Conservation (phyloP, 768 basidiomycete genomes). For the Suillus fuscotomentosus region DNA sequence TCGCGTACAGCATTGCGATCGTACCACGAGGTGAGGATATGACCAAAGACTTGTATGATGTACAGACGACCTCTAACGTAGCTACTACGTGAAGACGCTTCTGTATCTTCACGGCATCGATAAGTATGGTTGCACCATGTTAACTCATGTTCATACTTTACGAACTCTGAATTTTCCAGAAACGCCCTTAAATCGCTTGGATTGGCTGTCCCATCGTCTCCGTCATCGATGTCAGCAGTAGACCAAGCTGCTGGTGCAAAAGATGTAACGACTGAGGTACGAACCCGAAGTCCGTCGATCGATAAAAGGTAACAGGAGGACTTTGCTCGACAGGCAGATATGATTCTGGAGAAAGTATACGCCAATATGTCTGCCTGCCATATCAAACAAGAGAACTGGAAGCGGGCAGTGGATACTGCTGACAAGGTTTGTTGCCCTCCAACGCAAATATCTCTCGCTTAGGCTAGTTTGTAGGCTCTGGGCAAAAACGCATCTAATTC, state of each 20-base stretch:
- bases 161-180: slow-evolving; percentile 30
- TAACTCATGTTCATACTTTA: background rate
- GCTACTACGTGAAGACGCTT: slow-evolving; percentile 46
- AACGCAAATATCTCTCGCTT: background rate
- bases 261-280: slow-evolving; percentile 68
- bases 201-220: slow-evolving; percentile 19
- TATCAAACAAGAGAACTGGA: slow-evolving; percentile 78
- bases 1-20: slow-evolving; percentile 53
- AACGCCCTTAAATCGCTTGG: slow-evolving; percentile 57
- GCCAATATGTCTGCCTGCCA: slow-evolving; percentile 86
- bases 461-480: slow-evolving; percentile 50
- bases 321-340: slow-evolving; percentile 54
- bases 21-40: slow-evolving; percentile 66
- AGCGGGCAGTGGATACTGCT: slow-evolving; percentile 75
- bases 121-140: slow-evolving; percentile 49
- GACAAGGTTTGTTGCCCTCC: slow-evolving; percentile 52
- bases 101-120: slow-evolving; percentile 75
- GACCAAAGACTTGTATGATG: background rate
- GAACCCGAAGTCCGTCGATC: slow-evolving; percentile 7
- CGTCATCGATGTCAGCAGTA: slow-evolving; percentile 16
- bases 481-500: slow-evolving; percentile 72
- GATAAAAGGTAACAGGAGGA: background rate
- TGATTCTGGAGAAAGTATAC: slow-evolving; percentile 78
- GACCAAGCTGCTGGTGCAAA: slow-evolving; percentile 31
- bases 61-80: slow-evolving; percentile 2